These are phyloP conservation scores for Aspergillus incahuasiensis DNA, from an alignment of 495 filamentous ascomycete genomes.

Conservation along the genomic window DNA sequence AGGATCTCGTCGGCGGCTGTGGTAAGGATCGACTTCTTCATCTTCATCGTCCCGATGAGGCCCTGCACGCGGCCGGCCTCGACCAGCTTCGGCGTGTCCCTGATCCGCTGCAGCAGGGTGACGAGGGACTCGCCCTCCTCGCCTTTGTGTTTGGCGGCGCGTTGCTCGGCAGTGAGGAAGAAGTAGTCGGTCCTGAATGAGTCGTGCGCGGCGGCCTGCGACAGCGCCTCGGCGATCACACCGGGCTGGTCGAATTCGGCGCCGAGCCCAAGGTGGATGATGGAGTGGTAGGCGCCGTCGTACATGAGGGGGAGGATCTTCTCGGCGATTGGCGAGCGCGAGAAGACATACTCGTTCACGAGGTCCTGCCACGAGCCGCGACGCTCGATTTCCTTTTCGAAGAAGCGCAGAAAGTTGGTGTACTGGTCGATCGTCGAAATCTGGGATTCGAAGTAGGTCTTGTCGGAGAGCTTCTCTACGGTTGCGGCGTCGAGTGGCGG, in stretches of 20 bases:
- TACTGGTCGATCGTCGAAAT: conserved; percentile 23
- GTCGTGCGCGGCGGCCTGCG: conserved; percentile 31
- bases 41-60: conserved; percentile 5
- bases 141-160: conserved; percentile 3
- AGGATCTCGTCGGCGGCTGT: background rate
- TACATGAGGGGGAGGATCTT: conserved; percentile 24
- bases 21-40: background rate
- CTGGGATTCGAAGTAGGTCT: conserved; percentile 13
- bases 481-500: conserved; percentile 17
- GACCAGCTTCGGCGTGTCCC: conserved; percentile 7
- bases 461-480: conserved; percentile 18
- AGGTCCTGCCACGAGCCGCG: conserved; percentile 22
- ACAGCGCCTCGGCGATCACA: conserved; percentile 34
- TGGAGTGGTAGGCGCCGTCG: conserved; percentile 29
- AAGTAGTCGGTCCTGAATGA: conserved; percentile 13
- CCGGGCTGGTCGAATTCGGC: conserved; percentile 34
- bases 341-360: conserved; percentile 28
- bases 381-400: conserved; percentile 25
- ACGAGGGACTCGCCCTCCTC: background rate
- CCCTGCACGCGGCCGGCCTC: conserved; percentile 15
- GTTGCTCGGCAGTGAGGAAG: conserved; percentile 6
- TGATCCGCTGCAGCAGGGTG: background rate
- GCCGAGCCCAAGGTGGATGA: conserved; percentile 40
- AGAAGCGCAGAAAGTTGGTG: conserved; percentile 30
- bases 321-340: conserved; percentile 20